Conservation (phyloP, 352 stramenopile species). For the Plasmopara viticola region DNA sequence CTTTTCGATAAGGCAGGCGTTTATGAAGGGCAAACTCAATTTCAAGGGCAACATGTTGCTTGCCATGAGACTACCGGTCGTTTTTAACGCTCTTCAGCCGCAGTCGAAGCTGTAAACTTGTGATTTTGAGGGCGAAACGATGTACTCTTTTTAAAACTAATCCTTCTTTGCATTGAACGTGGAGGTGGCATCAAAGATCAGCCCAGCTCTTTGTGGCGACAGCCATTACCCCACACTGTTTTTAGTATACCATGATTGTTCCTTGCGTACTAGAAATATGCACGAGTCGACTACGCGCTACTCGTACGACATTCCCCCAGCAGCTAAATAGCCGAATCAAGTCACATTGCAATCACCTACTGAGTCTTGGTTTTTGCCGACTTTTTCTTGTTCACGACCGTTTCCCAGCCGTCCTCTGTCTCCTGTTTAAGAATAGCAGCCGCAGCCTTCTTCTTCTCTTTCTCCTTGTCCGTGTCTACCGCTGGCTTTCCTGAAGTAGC, state of each 20-base stretch:
- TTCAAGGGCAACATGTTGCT: slow-evolving; percentile 94
- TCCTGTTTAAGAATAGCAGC: slow-evolving; percentile 51
- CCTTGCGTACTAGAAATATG: slow-evolving; percentile 18
- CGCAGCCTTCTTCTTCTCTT: slow-evolving; percentile 43
- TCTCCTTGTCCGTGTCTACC: slow-evolving; percentile 36
- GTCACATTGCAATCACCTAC: slow-evolving; percentile 24
- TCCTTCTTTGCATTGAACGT: slow-evolving; percentile 9
- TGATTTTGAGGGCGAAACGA: background rate
- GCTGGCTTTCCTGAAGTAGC: slow-evolving; percentile 14
- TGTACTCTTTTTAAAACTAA: background rate
- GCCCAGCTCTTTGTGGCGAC: background rate
- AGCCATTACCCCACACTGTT: slow-evolving; percentile 2
- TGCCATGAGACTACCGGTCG: slow-evolving; percentile 91
- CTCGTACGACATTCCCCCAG: slow-evolving; percentile 8
- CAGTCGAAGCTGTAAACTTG: slow-evolving; percentile 56
- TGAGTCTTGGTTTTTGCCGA: slow-evolving; percentile 52
- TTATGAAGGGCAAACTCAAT: slow-evolving; percentile 95
- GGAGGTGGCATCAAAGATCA: slow-evolving; percentile 5
- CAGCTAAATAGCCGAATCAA: slow-evolving; percentile 1
- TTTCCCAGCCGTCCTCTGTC: slow-evolving; percentile 73
- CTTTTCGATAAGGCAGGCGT: slow-evolving; percentile 49
- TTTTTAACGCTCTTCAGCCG: slow-evolving; percentile 88
- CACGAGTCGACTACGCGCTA: slow-evolving; percentile 3
- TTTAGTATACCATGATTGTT: slow-evolving; percentile 30
- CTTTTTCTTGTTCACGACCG: slow-evolving; percentile 66